phyloP scores from a whole-genome alignment of 140 eudicot genomes.

The Bidens hawaiensis region DNA sequence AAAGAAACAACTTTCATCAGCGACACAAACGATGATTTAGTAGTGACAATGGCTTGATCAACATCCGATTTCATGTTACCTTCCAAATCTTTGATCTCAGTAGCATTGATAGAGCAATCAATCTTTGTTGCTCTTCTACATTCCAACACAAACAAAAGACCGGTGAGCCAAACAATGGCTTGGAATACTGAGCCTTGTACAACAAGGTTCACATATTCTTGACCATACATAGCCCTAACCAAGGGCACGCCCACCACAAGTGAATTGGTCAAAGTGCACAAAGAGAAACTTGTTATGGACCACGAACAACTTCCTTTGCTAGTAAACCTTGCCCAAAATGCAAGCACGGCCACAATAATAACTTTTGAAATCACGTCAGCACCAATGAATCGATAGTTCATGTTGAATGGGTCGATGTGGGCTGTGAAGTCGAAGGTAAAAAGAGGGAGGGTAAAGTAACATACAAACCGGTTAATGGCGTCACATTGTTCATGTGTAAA shows the following conservation, averaged over 20 bases:
- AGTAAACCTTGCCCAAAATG: conserved; percentile 64
- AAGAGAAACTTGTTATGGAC: conserved; percentile 78
- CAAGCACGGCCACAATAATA: conserved; percentile 52
- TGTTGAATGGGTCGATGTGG: conserved; percentile 63
- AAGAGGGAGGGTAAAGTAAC: conserved; percentile 70
- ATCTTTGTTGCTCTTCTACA: conserved; percentile 38
- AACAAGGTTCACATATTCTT: conserved; percentile 55
- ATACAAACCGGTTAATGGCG: conserved; percentile 63
- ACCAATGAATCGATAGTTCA: conserved; percentile 62
- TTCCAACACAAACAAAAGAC: conserved; percentile 60
- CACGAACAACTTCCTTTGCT: conserved; percentile 79
- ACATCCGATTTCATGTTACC: conserved; percentile 21
- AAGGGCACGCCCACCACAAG: conserved; percentile 90
- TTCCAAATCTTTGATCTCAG: conserved; percentile 51
- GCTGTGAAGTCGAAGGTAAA: conserved; percentile 81
- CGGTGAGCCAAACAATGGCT: conserved; percentile 74
- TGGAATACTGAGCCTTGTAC: conserved; percentile 73
- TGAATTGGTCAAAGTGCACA: conserved; percentile 67
- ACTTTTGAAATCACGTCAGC: conserved; percentile 72
- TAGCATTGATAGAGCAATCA: conserved; percentile 11
- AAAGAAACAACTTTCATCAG: conserved; percentile 54
- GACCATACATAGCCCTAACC: conserved; percentile 69
- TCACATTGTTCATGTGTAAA: conserved; percentile 65
- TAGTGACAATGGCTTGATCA: neutral
- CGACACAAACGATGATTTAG: conserved; percentile 35